Evolutionary conservation across 2,329 filamentous ascomycete genomes (phyloP), one percentile per base, ranked within the genome.

Genomic region (Arachnomyces sp.): DNA sequence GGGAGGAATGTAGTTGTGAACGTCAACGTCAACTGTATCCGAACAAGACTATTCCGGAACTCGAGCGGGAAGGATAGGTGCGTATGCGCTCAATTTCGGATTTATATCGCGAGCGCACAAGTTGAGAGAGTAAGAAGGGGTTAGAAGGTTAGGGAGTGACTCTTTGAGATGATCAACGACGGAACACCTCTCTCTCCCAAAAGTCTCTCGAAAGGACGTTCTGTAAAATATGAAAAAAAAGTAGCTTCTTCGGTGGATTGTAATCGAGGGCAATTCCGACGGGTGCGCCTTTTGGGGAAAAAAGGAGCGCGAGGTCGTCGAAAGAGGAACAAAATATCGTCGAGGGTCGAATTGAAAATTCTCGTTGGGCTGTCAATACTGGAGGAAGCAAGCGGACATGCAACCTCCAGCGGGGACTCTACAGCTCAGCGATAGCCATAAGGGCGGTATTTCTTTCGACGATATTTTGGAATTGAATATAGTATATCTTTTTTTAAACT

Each of bases 351-450:
- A 69, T 76, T 72, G 69, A 64, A 68, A 64, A 60, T 78, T 75
- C 74, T 87, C 82, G 79, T 72, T 80, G 82, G 83, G 82, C 84
- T 87, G 83, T 79, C 80, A 82, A 25, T 25, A 25, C 21, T 25
- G 77, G 76, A 77, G 78, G 77, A 74, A 58, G 68, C 67, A 61
- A 61, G 61, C 66, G 66, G 68, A 73, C 65, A 67, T 66, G 71
- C 73, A n/a, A n/a, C 78, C 80, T 81, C 81, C 79, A 88, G 84
- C 82, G 80, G 66, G 80, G 77, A 69, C 77, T 86, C 89, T 88
- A 93, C 83, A 90, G 85, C 84, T 83, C 82, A 85, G 80, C 82
- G 82, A 84, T 72, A 74, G 82, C 80, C 80, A 69, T 69, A 74
- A 78, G 21, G 77, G 78, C 78, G 77, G 80, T 82, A 66, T 71